Percentiles rank a stretch among this genome's conserved stretches.
phyloP scores from a whole-genome alignment of 1,139 yeast genomes.

The Arxiozyma heterogenica region DNA sequence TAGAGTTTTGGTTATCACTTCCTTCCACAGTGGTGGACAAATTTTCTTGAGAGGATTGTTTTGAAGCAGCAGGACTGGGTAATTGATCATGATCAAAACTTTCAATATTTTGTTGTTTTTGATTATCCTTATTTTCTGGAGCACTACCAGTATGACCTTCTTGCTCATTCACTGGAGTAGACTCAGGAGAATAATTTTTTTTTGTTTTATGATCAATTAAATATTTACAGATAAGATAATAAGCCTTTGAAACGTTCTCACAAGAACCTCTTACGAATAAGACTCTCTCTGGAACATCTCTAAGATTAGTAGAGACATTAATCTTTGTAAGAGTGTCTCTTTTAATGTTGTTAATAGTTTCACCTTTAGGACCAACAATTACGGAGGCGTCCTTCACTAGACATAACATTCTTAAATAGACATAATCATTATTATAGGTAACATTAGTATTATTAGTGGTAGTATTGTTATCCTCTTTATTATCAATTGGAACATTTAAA shows the following conservation, averaged over 20 bases:
- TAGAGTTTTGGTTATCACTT: not conserved
- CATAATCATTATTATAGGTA: conserved; percentile 21
- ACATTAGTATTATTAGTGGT: not conserved
- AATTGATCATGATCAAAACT: not conserved
- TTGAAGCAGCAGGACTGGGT: conserved; percentile 26
- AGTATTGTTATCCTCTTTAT: not conserved
- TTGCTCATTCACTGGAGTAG: not conserved
- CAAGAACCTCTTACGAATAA: conserved; percentile 69
- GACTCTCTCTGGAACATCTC: conserved; percentile 69
- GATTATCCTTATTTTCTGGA: conserved; percentile 34
- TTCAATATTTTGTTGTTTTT: not conserved
- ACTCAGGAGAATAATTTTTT: not conserved
- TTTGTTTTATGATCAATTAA: conserved; percentile 33
- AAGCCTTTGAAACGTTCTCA: conserved; percentile 75
- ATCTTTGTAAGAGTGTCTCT: conserved; percentile 58
- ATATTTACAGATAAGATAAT: conserved; percentile 63
- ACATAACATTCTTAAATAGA: conserved; percentile 65
- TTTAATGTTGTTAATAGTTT: conserved; percentile 56
- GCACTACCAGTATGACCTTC: not conserved
- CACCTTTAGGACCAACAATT: conserved; percentile 74
- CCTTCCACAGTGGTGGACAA: not conserved
- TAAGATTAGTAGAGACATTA: conserved; percentile 68
- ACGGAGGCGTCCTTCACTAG: conserved; percentile 69
- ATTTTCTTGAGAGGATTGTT: not conserved
- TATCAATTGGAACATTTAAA: not conserved